Percentiles rank a stretch among this genome's conserved stretches.
Evolutionary conservation across 805 yeast genomes (phyloP).

Genomic region (Danielozyma ontarioensis): DNA sequence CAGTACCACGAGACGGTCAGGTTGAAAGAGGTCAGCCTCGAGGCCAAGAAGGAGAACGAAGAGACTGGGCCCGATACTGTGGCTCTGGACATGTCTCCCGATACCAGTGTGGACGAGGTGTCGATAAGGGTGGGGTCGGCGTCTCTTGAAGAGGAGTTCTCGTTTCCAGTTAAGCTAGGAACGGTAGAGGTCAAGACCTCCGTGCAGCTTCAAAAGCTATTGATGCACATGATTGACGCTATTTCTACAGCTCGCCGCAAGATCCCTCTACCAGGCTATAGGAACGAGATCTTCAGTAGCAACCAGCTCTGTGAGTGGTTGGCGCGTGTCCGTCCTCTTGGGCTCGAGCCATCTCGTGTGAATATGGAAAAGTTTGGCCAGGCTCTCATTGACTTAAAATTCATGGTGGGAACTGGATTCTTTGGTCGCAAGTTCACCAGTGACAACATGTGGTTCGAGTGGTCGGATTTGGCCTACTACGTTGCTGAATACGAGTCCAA

Average conservation of each 20-base stretch:
- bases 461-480: slow-evolving; percentile 30
- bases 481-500: slow-evolving; percentile 8
- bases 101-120: background rate
- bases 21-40: slow-evolving; percentile 22
- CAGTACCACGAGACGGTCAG: slow-evolving; percentile 27
- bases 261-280: slow-evolving; percentile 37
- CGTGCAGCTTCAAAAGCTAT: slow-evolving; percentile 16
- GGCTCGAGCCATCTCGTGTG: slow-evolving; percentile 30
- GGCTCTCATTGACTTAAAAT: slow-evolving; percentile 27
- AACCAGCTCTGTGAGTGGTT: slow-evolving; percentile 30
- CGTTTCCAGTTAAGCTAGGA: slow-evolving; percentile 31
- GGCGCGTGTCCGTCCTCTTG: slow-evolving; percentile 19
- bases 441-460: slow-evolving; percentile 42
- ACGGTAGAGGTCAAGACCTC: slow-evolving; percentile 13
- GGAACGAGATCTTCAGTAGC: slow-evolving; percentile 34
- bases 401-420: slow-evolving; percentile 27
- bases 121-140: no score
- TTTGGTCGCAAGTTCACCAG: slow-evolving; percentile 33
- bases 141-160: no score
- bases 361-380: slow-evolving; percentile 39
- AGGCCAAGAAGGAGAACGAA: background rate
- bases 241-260: slow-evolving; percentile 25
- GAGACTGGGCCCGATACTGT: background rate
- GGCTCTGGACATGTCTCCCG: background rate
- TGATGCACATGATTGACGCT: slow-evolving; percentile 15